Base-by-base conservation (phyloP, 2,329 filamentous ascomycete genomes). In the Fusarium sp. region DNA sequence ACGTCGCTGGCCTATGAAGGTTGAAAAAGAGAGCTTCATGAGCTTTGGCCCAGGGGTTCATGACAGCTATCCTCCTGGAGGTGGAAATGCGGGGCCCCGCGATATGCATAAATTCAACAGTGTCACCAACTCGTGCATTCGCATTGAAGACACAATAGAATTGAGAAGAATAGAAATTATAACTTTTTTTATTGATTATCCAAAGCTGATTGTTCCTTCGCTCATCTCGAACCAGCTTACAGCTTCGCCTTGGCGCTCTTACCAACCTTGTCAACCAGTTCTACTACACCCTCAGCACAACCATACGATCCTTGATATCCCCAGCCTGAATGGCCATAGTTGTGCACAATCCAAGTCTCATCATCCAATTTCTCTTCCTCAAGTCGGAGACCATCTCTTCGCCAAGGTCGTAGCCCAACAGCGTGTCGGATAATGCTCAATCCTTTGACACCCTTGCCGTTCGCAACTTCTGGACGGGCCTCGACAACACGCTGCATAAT, bases 401-500 rank as follows among this genome's bases (percentile, higher is more conserved):
- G 84, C 76, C 90, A 87, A 7, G 94, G 94, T 61, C 94, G 84
- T 72, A 97, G 75, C 0, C 94, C 94, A 15, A 97, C 94, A 6
- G 89, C 91, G 77, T 97, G 94, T 18, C 93, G 85, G 51, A 97
- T 84, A 20, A 97, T 84, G 76, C 90, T 89, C 65, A 97, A 78
- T 20, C 86, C 90, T 76, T 93, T 87, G 28, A 94, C 86, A 1
- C 92, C 91, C 78, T 89, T 85, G 4, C 91, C 87, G 13, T 74
- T 82, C 2, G 88, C 87, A 66, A 95, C 81, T 57, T 84, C 82
- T 0, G 92, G 92, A 74, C 88, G 87, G 31, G 88, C 78, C 33
- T 87, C 85, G 8, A 92, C 83, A 23, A 86, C 85, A n/a, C 94
- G 86, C 79, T 90, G 89, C 92, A 97, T 96, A 77, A 97, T 97